Evolutionary conservation across 257 asterid genomes (phyloP).

Genomic region (Nicotiana tabacum): DNA sequence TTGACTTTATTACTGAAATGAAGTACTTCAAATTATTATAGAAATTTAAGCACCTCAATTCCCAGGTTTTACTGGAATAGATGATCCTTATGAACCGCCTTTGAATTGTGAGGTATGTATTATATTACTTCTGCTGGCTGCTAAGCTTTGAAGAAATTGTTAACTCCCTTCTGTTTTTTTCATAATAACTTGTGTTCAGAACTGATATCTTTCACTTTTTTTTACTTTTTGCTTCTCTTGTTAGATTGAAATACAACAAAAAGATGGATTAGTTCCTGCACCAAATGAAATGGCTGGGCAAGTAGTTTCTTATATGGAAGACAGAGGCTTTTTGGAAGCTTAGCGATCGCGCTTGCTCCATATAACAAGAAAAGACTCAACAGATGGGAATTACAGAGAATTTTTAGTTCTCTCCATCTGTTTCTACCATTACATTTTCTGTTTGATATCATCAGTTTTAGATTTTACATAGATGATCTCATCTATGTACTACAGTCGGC

Average conservation of each 20-base stretch:
- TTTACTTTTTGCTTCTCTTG: neutral
- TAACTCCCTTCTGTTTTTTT: neutral
- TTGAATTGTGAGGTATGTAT: slow-evolving; percentile 63
- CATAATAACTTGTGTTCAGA: neutral
- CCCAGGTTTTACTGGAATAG: slow-evolving; percentile 95
- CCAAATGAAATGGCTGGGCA: slow-evolving; percentile 80
- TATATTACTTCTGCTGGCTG: neutral
- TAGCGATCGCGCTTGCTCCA: slow-evolving; percentile 3
- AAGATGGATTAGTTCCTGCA: slow-evolving; percentile 65
- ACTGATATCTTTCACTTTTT: neutral
- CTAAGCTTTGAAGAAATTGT: neutral
- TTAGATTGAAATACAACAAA: slow-evolving; percentile 73
- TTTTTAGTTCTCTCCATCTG: neutral
- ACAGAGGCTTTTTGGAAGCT: slow-evolving; percentile 61
- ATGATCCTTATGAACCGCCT: slow-evolving; percentile 95
- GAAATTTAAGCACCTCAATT: neutral
- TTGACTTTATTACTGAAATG: neutral
- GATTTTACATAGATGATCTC: neutral
- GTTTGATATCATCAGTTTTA: neutral
- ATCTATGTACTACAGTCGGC: neutral
- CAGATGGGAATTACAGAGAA: neutral
- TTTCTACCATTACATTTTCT: neutral
- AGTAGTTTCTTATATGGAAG: slow-evolving; percentile 67
- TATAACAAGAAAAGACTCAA: neutral
- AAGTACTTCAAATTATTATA: neutral